Evolutionary conservation across 1,284 basidiomycete species (phyloP).

Genomic region (Neonothopanus nambi): DNA sequence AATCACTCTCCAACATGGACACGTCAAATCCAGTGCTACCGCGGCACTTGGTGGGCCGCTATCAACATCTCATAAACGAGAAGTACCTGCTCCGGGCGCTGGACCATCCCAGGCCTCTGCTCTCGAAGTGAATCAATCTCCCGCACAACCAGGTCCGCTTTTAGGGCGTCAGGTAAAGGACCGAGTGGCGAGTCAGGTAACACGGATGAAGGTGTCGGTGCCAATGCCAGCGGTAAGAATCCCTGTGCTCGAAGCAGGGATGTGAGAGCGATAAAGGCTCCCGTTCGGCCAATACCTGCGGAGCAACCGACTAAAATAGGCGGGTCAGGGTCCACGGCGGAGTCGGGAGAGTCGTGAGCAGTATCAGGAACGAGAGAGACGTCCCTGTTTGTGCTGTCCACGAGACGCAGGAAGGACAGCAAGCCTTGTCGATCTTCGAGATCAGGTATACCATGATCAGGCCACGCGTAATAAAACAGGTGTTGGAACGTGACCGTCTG

Average conservation of each 20-base stretch:
- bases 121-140: slow-evolving; percentile 80
- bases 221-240: slow-evolving; percentile 40
- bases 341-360: slow-evolving; percentile 20
- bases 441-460: slow-evolving; percentile 78
- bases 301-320: slow-evolving; percentile 85
- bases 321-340: slow-evolving; percentile 49
- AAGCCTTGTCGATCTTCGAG: slow-evolving; percentile 55
- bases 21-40: too few species aligned
- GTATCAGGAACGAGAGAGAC: slow-evolving; percentile 27
- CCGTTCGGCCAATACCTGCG: slow-evolving; percentile 90
- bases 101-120: slow-evolving; percentile 81
- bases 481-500: slow-evolving; percentile 52
- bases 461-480: slow-evolving; percentile 77
- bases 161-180: slow-evolving; percentile 45
- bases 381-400: slow-evolving; percentile 59
- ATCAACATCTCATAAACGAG: slow-evolving; percentile 68
- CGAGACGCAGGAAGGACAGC: slow-evolving; percentile 61
- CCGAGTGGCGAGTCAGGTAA: slow-evolving; percentile 55
- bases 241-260: slow-evolving; percentile 66
- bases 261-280: slow-evolving; percentile 80
- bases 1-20: too few species aligned
- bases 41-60: slow-evolving; percentile 1
- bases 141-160: slow-evolving; percentile 64
- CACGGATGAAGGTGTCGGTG: slow-evolving; percentile 28
- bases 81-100: slow-evolving; percentile 64